These are phyloP conservation scores for Ormosia semicastrata DNA, from an alignment of 306 rosid genomes.

Conservation along the genomic window DNA sequence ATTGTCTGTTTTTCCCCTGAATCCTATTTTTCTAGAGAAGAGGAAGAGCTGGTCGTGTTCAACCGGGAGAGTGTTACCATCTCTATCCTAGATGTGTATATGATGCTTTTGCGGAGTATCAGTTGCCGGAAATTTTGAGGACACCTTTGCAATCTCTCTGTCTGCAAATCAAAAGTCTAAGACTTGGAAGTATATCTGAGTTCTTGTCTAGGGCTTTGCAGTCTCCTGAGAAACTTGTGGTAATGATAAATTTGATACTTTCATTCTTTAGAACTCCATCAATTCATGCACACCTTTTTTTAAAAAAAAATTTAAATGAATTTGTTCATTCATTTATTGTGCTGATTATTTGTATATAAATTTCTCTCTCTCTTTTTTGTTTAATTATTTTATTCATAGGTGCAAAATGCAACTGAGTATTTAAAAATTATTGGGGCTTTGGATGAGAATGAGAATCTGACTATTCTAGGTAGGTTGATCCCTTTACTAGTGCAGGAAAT, in stretches of 20 bases:
- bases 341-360: slow-evolving; percentile 19
- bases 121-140: slow-evolving; percentile 94
- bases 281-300: background rate
- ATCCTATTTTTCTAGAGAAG: slow-evolving; percentile 64
- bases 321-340: background rate
- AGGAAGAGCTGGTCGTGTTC: slow-evolving; percentile 99
- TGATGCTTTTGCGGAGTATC: slow-evolving; percentile 84
- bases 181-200: slow-evolving; percentile 90
- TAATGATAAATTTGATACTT: slow-evolving; percentile 37
- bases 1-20: slow-evolving; percentile 11
- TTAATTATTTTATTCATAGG: slow-evolving; percentile 49
- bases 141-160: slow-evolving; percentile 96
- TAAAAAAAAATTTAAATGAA: background rate
- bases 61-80: slow-evolving; percentile 90
- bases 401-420: slow-evolving; percentile 93
- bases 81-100: slow-evolving; percentile 91
- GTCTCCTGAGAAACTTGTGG: slow-evolving; percentile 88
- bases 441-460: slow-evolving; percentile 85
- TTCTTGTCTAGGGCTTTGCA: slow-evolving; percentile 93
- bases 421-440: slow-evolving; percentile 81
- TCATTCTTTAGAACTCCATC: slow-evolving; percentile 19
- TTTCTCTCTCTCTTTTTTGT: slow-evolving; percentile 16
- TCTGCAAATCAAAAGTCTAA: slow-evolving; percentile 92
- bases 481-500: slow-evolving; percentile 18
- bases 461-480: slow-evolving; percentile 64